These are phyloP conservation scores for Silene uniflora DNA, from an alignment of 148 eudicot genomes.

Conservation along the genomic window DNA sequence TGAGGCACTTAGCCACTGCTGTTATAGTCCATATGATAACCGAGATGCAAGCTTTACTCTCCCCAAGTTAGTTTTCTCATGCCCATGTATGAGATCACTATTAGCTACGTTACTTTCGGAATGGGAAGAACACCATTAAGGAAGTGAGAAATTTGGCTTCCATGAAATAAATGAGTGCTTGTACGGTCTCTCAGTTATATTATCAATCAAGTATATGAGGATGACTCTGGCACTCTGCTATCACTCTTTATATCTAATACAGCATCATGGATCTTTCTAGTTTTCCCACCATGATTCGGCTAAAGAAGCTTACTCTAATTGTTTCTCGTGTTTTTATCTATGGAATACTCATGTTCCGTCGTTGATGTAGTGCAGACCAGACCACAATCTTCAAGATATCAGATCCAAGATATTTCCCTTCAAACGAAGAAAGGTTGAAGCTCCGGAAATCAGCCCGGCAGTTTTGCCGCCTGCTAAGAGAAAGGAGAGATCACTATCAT, in stretches of 20 bases:
- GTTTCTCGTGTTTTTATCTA: not conserved
- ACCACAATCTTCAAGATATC: slow-evolving; percentile 89
- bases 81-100: not conserved
- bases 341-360: not conserved
- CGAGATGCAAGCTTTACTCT: not conserved
- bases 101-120: not conserved
- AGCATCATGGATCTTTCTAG: not conserved
- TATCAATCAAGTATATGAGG: not conserved
- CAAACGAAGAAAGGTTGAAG: slow-evolving; percentile 55
- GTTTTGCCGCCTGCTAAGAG: slow-evolving; percentile 64
- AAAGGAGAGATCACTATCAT: slow-evolving; percentile 93
- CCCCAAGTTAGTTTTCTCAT: not conserved
- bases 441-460: slow-evolving; percentile 58
- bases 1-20: not conserved
- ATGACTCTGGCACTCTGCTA: not conserved
- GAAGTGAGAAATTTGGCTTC: not conserved
- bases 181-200: no score
- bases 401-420: slow-evolving; percentile 77
- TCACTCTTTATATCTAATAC: no score
- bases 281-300: not conserved
- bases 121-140: not conserved
- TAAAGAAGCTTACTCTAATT: not conserved
- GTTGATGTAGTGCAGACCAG: slow-evolving; percentile 57
- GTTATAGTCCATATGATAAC: not conserved
- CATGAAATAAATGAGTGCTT: not conserved